These are phyloP conservation scores for Fusarium sp. DNA, from an alignment of 2,329 filamentous ascomycete genomes.

Conservation along the genomic window DNA sequence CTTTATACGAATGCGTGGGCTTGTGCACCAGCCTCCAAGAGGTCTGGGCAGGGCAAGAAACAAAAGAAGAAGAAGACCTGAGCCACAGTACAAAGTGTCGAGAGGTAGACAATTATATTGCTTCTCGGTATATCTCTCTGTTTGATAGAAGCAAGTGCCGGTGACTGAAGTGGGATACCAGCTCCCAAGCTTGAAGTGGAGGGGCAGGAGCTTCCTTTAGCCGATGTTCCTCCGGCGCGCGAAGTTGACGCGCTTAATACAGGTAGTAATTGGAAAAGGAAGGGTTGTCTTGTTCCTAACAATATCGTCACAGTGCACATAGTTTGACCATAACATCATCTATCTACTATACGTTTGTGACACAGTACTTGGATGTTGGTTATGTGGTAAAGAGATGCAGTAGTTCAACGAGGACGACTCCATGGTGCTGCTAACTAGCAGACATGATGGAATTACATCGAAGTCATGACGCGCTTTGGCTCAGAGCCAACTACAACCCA, in stretches of 20 bases:
- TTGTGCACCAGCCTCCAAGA: slow-evolving; percentile 24
- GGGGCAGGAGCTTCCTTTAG: slow-evolving; percentile 43
- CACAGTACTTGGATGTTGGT: neutral
- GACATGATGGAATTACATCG: no score
- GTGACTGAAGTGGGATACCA: slow-evolving; percentile 35
- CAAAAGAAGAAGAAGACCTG: neutral
- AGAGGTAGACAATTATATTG: neutral
- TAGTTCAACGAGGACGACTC: neutral
- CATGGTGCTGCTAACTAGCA: neutral
- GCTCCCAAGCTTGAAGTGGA: slow-evolving; percentile 43
- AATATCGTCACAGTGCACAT: neutral
- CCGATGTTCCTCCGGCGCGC: slow-evolving; percentile 45
- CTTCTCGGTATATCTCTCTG: slow-evolving; percentile 13
- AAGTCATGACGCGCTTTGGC: no score
- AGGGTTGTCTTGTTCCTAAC: neutral
- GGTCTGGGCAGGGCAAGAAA: slow-evolving; percentile 10
- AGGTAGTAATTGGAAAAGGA: neutral
- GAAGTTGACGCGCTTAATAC: slow-evolving; percentile 18
- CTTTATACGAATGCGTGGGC: slow-evolving; percentile 34
- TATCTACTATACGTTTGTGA: neutral
- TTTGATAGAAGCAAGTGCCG: slow-evolving; percentile 20
- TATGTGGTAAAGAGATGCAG: no score
- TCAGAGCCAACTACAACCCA: no score
- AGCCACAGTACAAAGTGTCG: neutral
- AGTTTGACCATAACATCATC: neutral